Conservation (phyloP, 805 yeast species). For the Candida quercuum region DNA sequence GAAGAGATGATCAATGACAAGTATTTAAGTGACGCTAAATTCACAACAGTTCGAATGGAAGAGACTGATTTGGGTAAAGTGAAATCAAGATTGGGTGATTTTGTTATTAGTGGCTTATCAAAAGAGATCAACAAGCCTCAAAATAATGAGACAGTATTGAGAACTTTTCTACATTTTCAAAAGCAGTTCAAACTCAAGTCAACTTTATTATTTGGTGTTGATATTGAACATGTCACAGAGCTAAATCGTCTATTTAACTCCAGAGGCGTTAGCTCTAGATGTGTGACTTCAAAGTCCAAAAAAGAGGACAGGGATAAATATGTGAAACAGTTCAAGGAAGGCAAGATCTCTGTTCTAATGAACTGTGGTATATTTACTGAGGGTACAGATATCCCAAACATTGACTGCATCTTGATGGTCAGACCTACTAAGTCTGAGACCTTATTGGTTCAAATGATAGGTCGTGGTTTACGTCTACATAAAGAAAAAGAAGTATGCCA, state of each 20-base stretch:
- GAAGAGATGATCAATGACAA: constrained; percentile 60
- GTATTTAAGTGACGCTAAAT: constrained; percentile 64
- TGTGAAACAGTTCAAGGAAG: constrained; percentile 53
- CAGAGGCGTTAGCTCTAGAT: constrained; percentile 63
- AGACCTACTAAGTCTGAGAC: constrained; percentile 78
- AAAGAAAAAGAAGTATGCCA: constrained; percentile 62
- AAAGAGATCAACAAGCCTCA: constrained; percentile 47
- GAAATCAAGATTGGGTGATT: constrained; percentile 41
- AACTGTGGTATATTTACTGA: constrained; percentile 91
- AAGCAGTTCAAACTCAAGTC: constrained; percentile 41
- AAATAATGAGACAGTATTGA: constrained; percentile 50
- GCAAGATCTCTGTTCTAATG: constrained; percentile 65
- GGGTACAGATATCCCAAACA: constrained; percentile 90
- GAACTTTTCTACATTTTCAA: constrained; percentile 43
- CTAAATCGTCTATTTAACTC: constrained; percentile 47
- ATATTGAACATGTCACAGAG: constrained; percentile 56
- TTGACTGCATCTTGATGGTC: constrained; percentile 73
- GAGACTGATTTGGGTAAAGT: constrained; percentile 37
- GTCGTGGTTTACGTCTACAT: constrained; percentile 74
- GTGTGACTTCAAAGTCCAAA: constrained; percentile 64
- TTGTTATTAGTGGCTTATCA: constrained; percentile 44
- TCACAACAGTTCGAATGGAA: constrained; percentile 48
- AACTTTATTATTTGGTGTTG: constrained; percentile 74
- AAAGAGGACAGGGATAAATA: constrained; percentile 43
- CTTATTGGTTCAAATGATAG: constrained; percentile 80